Evolutionary conservation across 257 asterid genomes (phyloP).

Genomic region (Solanum tarapatanum): DNA sequence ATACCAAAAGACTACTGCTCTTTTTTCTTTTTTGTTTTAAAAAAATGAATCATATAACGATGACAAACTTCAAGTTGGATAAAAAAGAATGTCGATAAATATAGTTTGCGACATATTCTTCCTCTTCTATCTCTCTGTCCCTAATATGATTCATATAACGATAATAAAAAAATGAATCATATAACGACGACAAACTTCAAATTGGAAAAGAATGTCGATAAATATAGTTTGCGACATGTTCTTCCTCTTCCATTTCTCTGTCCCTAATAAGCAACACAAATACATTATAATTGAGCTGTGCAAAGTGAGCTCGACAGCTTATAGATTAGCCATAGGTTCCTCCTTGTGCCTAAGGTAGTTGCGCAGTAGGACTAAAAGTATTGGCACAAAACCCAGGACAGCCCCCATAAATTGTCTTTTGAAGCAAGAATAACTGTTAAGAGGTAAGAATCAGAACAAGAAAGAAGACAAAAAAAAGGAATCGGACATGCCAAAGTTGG

Average conservation of each 20-base stretch:
- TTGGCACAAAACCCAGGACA: not conserved
- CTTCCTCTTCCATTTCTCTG: not conserved
- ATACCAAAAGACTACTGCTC: not conserved
- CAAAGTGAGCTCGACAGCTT: not conserved
- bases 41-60: not conserved
- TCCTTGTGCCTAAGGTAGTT: not conserved
- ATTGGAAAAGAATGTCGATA: not conserved
- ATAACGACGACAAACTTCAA: not conserved
- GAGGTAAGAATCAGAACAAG: not conserved
- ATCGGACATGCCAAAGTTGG: not conserved
- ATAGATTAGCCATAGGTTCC: not conserved
- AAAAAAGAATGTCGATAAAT: not conserved
- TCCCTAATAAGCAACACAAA: not conserved
- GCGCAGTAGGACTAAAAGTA: not conserved
- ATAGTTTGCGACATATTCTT: not conserved
- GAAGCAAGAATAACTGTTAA: not conserved
- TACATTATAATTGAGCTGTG: not conserved
- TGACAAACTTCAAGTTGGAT: not conserved
- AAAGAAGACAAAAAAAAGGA: not conserved
- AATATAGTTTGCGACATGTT: not conserved
- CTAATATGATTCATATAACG: not conserved
- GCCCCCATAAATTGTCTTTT: not conserved
- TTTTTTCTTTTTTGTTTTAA: not conserved
- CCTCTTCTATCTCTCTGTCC: not conserved
- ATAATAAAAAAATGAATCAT: not conserved